These are phyloP conservation scores for Astragalus glycyphyllos DNA, from an alignment of 306 rosid genomes.

Conservation along the genomic window DNA sequence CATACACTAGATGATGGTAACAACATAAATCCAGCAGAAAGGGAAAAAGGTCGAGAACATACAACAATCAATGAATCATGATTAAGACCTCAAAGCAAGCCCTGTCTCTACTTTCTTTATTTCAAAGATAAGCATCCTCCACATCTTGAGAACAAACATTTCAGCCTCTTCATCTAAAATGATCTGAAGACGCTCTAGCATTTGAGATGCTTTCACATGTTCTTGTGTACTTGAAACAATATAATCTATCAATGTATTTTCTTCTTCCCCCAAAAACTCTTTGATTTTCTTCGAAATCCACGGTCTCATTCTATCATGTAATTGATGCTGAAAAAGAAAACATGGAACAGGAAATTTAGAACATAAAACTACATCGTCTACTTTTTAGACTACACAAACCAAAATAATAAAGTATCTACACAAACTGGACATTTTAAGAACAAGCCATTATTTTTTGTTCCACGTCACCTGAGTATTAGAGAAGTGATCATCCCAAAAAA, in stretches of 20 bases:
- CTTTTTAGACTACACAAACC: conserved; percentile 23
- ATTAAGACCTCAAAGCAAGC: conserved; percentile 69
- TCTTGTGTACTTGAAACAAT: conserved; percentile 94
- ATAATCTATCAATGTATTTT: conserved; percentile 88
- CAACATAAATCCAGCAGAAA: conserved; percentile 35
- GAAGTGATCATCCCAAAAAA: background rate
- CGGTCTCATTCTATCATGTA: conserved; percentile 96
- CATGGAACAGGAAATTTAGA: conserved; percentile 20
- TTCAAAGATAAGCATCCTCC: conserved; percentile 99
- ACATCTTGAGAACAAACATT: conserved; percentile 99
- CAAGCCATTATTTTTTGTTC: background rate
- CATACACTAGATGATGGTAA: conserved; percentile 18
- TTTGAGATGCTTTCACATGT: conserved; percentile 90
- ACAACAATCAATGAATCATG: conserved; percentile 32
- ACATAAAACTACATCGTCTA: conserved; percentile 18
- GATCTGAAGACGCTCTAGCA: conserved; percentile 92
- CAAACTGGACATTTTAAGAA: no score
- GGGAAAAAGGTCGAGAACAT: conserved; percentile 20
- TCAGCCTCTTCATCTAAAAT: conserved; percentile 99
- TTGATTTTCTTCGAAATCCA: conserved; percentile 97
- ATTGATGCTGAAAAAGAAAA: conserved; percentile 65
- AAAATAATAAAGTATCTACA: background rate
- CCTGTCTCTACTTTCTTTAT: conserved; percentile 97
- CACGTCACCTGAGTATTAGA: conserved; percentile 2
- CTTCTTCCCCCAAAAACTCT: conserved; percentile 96